These are phyloP conservation scores for Exophiala mesophila DNA, from an alignment of 2,329 filamentous ascomycete species.

Conservation along the genomic window DNA sequence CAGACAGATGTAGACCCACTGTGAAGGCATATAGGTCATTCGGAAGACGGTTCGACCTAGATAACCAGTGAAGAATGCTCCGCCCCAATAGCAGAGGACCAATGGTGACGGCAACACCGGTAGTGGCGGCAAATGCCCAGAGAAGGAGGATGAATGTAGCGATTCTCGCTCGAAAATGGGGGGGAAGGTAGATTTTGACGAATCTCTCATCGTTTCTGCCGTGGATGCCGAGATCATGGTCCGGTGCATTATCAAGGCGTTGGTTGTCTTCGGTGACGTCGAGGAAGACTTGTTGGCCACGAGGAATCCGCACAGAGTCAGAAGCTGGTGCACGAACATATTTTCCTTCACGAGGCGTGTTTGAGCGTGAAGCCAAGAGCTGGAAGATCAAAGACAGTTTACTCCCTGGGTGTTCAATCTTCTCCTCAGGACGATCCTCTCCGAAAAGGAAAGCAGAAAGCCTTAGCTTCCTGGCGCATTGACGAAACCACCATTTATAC, in stretches of 20 bases:
- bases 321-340: slow-evolving; percentile 92
- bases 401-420: slow-evolving; percentile 46
- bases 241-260: slow-evolving; percentile 55
- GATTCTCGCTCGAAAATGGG: slow-evolving; percentile 74
- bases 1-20: slow-evolving; percentile 77
- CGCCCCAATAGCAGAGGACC: slow-evolving; percentile 82
- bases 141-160: slow-evolving; percentile 82
- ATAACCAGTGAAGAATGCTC: slow-evolving; percentile 65
- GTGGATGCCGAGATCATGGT: slow-evolving; percentile 54
- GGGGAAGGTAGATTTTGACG: slow-evolving; percentile 73
- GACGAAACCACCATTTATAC: slow-evolving; percentile 95
- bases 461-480: slow-evolving; percentile 71
- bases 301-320: slow-evolving; percentile 90
- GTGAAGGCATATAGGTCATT: slow-evolving; percentile 98
- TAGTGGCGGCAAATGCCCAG: slow-evolving; percentile 87
- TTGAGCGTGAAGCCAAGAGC: background rate
- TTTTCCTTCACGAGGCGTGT: slow-evolving; percentile 55
- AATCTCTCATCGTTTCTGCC: slow-evolving; percentile 58
- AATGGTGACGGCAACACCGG: slow-evolving; percentile 79
- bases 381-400: slow-evolving; percentile 47
- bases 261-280: slow-evolving; percentile 65
- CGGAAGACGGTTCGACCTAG: slow-evolving; percentile 67
- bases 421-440: slow-evolving; percentile 75
- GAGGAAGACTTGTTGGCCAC: slow-evolving; percentile 74
- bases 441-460: slow-evolving; percentile 92